Percentiles rank a stretch among this genome's conserved stretches.
phyloP scores from a whole-genome alignment of 2,329 filamentous ascomycete genomes.

The Sarocladium kiliense region DNA sequence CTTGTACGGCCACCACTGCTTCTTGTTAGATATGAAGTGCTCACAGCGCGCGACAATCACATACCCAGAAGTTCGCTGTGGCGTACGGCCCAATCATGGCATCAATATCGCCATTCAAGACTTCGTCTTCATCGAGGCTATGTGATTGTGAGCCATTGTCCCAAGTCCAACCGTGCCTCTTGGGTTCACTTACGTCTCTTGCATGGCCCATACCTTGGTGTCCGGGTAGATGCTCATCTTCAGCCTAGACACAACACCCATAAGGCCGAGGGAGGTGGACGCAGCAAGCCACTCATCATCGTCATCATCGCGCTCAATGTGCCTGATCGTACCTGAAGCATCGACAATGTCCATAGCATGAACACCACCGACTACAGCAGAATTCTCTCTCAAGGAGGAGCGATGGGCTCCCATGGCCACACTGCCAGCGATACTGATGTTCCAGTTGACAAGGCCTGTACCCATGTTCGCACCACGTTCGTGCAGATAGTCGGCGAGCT shows the following conservation, averaged over 20 bases:
- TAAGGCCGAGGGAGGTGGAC: constrained; percentile 42
- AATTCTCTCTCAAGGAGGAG: constrained; percentile 40
- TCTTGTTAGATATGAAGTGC: not conserved
- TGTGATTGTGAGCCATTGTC: not conserved
- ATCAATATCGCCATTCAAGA: constrained; percentile 44
- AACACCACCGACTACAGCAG: constrained; percentile 45
- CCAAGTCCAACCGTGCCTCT: not conserved
- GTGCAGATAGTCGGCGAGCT: constrained; percentile 45
- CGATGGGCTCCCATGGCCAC: constrained; percentile 49
- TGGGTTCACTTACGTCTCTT: constrained; percentile 35
- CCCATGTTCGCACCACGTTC: constrained; percentile 39
- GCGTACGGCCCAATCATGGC: constrained; percentile 43
- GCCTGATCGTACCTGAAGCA: constrained; percentile 36
- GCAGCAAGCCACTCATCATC: constrained; percentile 46
- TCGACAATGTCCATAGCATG: constrained; percentile 44
- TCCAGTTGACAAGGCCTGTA: constrained; percentile 49
- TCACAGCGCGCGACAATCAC: not conserved
- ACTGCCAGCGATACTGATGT: constrained; percentile 44
- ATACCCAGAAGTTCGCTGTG: constrained; percentile 47
- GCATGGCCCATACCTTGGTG: constrained; percentile 45
- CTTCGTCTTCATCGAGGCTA: constrained; percentile 40
- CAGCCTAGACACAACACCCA: constrained; percentile 42
- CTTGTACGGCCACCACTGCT: constrained; percentile 46
- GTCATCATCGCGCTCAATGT: constrained; percentile 33
- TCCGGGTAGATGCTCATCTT: constrained; percentile 46